Evolutionary conservation across 2,329 filamentous ascomycete species (phyloP), one percentile per base, ranked within the genome.

Genomic region (Neoarthrinium moseri): DNA sequence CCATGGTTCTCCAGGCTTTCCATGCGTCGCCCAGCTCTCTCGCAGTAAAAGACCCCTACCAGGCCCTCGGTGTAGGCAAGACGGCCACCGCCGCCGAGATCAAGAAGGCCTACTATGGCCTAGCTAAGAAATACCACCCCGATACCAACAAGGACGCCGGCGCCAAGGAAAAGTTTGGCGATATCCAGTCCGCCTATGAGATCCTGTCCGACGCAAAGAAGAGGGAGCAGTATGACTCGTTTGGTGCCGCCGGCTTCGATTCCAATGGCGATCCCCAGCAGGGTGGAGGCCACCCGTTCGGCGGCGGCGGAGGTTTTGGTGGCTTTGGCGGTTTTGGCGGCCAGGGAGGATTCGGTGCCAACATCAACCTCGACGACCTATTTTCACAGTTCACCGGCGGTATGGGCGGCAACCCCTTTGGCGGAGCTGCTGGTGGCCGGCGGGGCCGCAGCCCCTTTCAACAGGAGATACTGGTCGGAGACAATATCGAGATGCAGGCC

Each of bases 91-190:
- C 90, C 3, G 75, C 83, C 49, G 92, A 97, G 27, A 97, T 99
- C 65, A 99, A 99, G 67, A 97, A 96, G 68, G 91, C 94, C 3
- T 99, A 99, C 74, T 99, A 99, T 65, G 89, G 91, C 41, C 76
- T 97, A 48, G 94, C 94, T 17, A 99, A 99, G 70, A 99, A 97
- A 63, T 99, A 83, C 65, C 94, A 99, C 61, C 94, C 94, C 7
- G 94, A 99, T 65, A 97, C 94, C 27, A 99, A 97, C 76, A 97
- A 97, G 67, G 94, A 97, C 57, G 68, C 89, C 3, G 79, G 75
- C n/a, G 91, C 94, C 27, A 97, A 97, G 66, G 94, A 97, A 59
- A 92, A 88, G 60, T 99, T 99, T 60, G 81, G 86, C 52, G 92
- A 96, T 57, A 89, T 95, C 45, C 94, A 99, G 67, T 82, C 87